These are phyloP conservation scores for Gracilariopsis chorda DNA, from an alignment of 23 red algal species.

Conservation along the genomic window DNA sequence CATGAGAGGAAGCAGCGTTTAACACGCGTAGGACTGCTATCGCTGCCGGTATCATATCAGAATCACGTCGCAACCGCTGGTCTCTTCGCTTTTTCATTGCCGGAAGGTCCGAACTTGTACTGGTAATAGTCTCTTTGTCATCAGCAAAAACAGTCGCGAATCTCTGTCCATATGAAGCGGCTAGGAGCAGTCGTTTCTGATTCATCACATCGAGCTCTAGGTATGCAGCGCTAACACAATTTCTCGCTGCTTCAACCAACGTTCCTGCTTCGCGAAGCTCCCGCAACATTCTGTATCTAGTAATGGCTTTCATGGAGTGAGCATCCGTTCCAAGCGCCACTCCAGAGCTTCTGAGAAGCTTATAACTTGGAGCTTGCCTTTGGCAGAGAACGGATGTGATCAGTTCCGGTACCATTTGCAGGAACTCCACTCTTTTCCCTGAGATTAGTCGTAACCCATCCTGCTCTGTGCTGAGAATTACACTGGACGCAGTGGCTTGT, in stretches of 20 bases:
- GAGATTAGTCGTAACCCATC: conserved; percentile 62
- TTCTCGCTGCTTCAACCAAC: conserved; percentile 36
- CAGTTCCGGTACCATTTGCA: conserved; percentile 62
- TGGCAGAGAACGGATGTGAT: conserved; percentile 22
- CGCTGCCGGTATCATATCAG: conserved; percentile 49
- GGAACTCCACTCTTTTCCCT: conserved; percentile 1
- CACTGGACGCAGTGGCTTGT: neutral
- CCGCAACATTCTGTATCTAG: conserved; percentile 41
- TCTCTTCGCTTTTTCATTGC: neutral
- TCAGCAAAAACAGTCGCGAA: conserved; percentile 29
- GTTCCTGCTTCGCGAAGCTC: conserved; percentile 49
- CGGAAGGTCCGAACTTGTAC: neutral
- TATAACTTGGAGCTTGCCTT: conserved; percentile 46
- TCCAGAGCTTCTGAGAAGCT: conserved; percentile 41
- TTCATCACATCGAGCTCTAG: neutral
- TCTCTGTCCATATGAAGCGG: conserved; percentile 54
- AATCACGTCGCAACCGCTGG: conserved; percentile 3
- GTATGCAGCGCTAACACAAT: conserved; percentile 42
- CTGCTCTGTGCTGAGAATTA: conserved; percentile 34
- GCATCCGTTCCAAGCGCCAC: neutral
- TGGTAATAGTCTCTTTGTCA: neutral
- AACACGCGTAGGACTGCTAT: conserved; percentile 53
- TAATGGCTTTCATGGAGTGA: conserved; percentile 4
- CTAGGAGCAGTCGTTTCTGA: conserved; percentile 51
- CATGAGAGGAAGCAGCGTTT: neutral